Evolutionary conservation across 78 protist genomes (phyloP), one percentile per base, ranked within the genome.

Genomic region (Dictyostelium capitatum): DNA sequence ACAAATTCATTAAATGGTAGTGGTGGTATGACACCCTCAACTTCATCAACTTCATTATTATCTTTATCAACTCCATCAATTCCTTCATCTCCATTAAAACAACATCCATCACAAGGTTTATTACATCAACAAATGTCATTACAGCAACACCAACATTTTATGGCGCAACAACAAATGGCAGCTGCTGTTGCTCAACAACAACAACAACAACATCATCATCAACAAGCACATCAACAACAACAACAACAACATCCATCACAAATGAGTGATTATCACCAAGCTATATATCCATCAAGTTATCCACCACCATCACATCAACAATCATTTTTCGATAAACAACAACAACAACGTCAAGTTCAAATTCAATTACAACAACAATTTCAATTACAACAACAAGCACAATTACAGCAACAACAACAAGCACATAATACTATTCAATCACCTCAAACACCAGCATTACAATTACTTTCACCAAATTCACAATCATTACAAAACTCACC

Each of bases 11-110:
- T 51, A 51, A 51, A 51, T 51, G 15, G 28, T 19, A n/a, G 69
- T 37, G 43, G 43, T 2, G 43, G 43, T 37, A 37, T 37, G 19
- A 53, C 12, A 3, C 19, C 30, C 1, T 73, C 53, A 73, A 43
- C 53, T 15, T 73, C 80, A 10, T 73, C 80, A 73, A 19, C 80
- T n/a, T 73, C 80, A 15, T n/a, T 7, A 43, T 59, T 59, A 59
- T 59, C 69, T 59, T 59, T 30, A 59, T 59, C 69, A 8, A 30
- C 69, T 59, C 32, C 32, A n/a, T 23, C 32, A 23, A 59, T 23
- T n/a, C 69, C n/a, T 8, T 59, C 25, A 23, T 59, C 69, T 7
- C 69, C 69, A 59, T 59, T 59, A 10, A 25, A 59, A 59, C 69
- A 59, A n/a, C 69, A 59, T n/a, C 25, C 9, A 23, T 9, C 9